phyloP scores from a whole-genome alignment of 1,284 basidiomycete species.

The Xerocomus alliaceus region DNA sequence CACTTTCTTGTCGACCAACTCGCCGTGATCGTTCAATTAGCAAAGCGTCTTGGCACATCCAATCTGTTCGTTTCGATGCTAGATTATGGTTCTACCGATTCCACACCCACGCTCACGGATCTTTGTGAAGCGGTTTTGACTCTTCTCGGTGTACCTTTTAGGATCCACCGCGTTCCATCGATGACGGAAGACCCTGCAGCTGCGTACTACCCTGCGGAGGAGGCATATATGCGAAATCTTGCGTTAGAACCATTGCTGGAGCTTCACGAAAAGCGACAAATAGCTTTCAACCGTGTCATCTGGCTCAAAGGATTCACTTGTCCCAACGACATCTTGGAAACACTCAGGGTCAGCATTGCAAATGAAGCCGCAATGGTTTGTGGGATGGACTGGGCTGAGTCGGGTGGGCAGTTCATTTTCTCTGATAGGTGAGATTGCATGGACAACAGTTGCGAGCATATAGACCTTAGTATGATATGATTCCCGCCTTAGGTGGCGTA shows the following conservation, averaged over 20 bases:
- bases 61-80: conserved; percentile 96
- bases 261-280: conserved; percentile 73
- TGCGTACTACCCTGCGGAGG: conserved; percentile 92
- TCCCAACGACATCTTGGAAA: conserved; percentile 94
- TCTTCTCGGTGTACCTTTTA: conserved; percentile 87
- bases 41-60: conserved; percentile 83
- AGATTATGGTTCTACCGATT: conserved; percentile 91
- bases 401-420: conserved; percentile 95
- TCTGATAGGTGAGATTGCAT: conserved; percentile 76
- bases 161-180: conserved; percentile 84
- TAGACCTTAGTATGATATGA: not conserved
- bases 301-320: conserved; percentile 98
- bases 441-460: not conserved
- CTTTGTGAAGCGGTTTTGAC: conserved; percentile 92
- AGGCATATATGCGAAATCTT: conserved; percentile 90
- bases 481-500: conserved; percentile 75
- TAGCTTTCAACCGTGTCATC: conserved; percentile 87
- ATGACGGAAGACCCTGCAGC: conserved; percentile 87
- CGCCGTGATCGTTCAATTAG: conserved; percentile 92
- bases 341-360: conserved; percentile 83
- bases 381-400: conserved; percentile 98
- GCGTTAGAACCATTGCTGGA: conserved; percentile 91
- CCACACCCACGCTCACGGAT: conserved; percentile 90
- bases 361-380: conserved; percentile 97
- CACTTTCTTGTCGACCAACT: conserved; percentile 97